Base-by-base conservation (phyloP, 345 rosid species). In the Rhodamnia rubescens region DNA sequence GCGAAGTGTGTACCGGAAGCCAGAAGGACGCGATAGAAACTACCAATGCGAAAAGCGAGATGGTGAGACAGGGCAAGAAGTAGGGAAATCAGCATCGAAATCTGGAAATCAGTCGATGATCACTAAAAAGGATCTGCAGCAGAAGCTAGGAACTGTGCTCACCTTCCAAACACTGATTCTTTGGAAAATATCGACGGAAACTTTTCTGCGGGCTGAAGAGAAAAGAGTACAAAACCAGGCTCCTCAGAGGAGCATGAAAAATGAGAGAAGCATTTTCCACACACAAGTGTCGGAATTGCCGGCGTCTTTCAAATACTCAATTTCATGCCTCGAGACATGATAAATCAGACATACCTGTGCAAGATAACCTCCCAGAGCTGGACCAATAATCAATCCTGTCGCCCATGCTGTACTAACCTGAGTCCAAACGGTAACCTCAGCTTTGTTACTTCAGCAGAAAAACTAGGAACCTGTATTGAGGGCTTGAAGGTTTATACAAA, bases 381-480 rank as follows among this genome's bases (percentile, higher is more conserved):
- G 99, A 83, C 99, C 99, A 88, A 97, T 91, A 89, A 97, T 91
- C 92, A 97, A 90, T 88, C 99, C 99, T 52, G 93, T 94, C 10
- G 98, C 99, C 99, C 99, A 97, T 29, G 99, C 90, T 84, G 99
- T 96, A 86, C 98, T 94, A 27, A 97, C 91, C 98, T 97, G 94
- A 84, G 88, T 87, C 64, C 53, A 11, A 21, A n/a, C 2, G 11
- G 7, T 11, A 81, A 11, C 11, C 53, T 10, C 53, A 53, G 82
- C 83, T 50, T 50, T 14, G n/a, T 47, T 50, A 7, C 7, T 40
- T 53, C 4, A 27, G 54, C 53, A 26, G 53, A 81, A 53, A 50
- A 50, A 81, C 75, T 64, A 4, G 53, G 55, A 81, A 81, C 56
- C 53, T 42, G 83, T 24, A 81, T 81, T 53, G 69, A 78, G 42